These are phyloP conservation scores for Xylaria sp. DNA, from an alignment of 2,329 filamentous ascomycete species.

Conservation along the genomic window DNA sequence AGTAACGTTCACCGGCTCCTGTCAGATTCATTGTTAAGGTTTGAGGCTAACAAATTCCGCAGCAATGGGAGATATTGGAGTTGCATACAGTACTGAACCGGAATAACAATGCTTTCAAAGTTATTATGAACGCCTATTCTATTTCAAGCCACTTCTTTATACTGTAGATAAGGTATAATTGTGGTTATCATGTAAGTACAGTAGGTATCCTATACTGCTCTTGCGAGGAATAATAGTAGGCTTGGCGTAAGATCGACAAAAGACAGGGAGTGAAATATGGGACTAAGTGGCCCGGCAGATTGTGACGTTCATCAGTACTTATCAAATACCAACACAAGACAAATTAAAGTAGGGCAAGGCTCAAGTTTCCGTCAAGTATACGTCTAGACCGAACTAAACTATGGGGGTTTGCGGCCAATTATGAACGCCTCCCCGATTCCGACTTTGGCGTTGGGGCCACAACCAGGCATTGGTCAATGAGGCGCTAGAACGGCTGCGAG, in stretches of 20 bases:
- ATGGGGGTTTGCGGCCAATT: conserved; percentile 25
- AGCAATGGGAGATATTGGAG: background rate
- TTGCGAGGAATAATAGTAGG: conserved; percentile 9
- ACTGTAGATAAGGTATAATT: background rate
- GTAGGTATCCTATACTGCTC: background rate
- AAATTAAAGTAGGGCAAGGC: background rate
- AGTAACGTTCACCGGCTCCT: background rate
- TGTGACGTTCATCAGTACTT: conserved; percentile 25
- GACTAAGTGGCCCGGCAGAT: conserved; percentile 23
- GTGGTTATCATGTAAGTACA: background rate
- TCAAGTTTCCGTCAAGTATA: conserved; percentile 22
- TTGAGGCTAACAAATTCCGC: background rate
- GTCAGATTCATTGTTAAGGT: background rate
- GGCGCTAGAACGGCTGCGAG: conserved; percentile 24
- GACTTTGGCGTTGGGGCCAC: conserved; percentile 2
- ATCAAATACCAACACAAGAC: conserved; percentile 6
- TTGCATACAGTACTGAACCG: background rate
- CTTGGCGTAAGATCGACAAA: conserved; percentile 23
- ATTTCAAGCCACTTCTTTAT: background rate
- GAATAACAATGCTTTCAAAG: background rate
- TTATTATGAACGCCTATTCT: background rate
- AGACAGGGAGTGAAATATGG: conserved; percentile 10
- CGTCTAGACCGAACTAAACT: background rate
- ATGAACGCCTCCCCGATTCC: conserved; percentile 18
- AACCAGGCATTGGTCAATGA: conserved; percentile 31